phyloP scores from a whole-genome alignment of 768 basidiomycete species.

The Sporobolomyces pararoseus region DNA sequence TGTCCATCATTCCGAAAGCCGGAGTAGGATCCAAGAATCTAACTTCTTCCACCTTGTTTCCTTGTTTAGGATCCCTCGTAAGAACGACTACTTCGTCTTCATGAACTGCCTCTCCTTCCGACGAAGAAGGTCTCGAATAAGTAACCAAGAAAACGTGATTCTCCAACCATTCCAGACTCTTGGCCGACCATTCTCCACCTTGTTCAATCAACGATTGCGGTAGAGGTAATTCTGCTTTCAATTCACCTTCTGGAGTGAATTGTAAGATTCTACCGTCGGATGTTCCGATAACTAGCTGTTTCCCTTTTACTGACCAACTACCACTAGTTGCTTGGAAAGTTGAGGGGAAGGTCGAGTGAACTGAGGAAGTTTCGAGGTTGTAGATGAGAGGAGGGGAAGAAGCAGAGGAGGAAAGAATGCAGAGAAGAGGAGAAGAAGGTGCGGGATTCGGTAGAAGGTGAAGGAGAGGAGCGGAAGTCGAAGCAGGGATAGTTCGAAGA shows the following conservation, averaged over 20 bases:
- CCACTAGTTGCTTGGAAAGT: conserved; percentile 38
- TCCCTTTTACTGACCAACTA: conserved; percentile 53
- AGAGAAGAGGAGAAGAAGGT: conserved; percentile 33
- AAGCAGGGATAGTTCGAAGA: conserved; percentile 19
- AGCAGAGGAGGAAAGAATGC: conserved; percentile 24
- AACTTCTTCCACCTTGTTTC: conserved; percentile 29
- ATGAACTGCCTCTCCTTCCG: conserved; percentile 41
- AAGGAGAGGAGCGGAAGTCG: conserved; percentile 22
- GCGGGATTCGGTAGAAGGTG: conserved; percentile 38
- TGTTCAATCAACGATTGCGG: conserved; percentile 26
- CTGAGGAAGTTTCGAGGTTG: conserved; percentile 22
- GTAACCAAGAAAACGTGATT: conserved; percentile 52
- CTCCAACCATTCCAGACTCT: conserved; percentile 51
- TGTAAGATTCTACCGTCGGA: conserved; percentile 47
- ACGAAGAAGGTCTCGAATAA: conserved; percentile 39
- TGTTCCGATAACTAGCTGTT: conserved; percentile 51
- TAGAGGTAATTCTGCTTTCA: conserved; percentile 48
- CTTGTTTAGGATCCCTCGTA: conserved; percentile 6
- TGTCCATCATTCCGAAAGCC: conserved; percentile 48
- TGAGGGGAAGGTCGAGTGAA: conserved; percentile 5
- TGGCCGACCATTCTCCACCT: conserved; percentile 11
- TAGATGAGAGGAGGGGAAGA: conserved; percentile 18
- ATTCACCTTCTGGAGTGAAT: conserved; percentile 50
- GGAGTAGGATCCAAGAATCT: conserved; percentile 47
- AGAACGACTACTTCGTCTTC: conserved; percentile 49